Conservation (phyloP, 176 grass and related monocot genomes). For the Paspalum vaginatum region DNA sequence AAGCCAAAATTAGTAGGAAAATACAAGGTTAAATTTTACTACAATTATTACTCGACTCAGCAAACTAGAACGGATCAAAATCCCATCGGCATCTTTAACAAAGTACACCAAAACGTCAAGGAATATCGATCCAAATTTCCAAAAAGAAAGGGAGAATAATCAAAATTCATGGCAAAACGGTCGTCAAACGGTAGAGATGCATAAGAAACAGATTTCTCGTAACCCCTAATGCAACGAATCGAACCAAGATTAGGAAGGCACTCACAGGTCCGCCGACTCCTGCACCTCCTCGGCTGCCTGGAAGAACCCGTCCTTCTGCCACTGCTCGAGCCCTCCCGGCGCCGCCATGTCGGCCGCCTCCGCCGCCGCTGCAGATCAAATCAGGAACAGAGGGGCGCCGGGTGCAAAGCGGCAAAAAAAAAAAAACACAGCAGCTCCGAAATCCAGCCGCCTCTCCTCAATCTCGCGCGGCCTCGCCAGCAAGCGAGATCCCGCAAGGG, state of each 20-base stretch:
- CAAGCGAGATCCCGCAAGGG: slow-evolving; percentile 27
- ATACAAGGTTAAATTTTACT: neutral
- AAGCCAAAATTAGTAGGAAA: neutral
- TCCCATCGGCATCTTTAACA: neutral
- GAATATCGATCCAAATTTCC: slow-evolving; percentile 1
- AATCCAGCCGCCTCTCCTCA: neutral
- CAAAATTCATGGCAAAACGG: neutral
- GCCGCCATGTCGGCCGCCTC: slow-evolving; percentile 51
- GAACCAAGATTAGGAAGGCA: slow-evolving; percentile 21
- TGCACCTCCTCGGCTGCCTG: slow-evolving; percentile 87
- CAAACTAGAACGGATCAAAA: neutral
- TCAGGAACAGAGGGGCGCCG: neutral
- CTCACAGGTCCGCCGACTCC: slow-evolving; percentile 81
- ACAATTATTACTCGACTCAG: neutral
- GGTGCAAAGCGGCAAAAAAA: neutral
- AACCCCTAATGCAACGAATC: neutral
- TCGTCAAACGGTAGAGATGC: neutral
- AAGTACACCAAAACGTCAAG: neutral
- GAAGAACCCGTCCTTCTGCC: slow-evolving; percentile 91
- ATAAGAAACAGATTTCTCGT: slow-evolving; percentile 15
- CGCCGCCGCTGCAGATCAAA: slow-evolving; percentile 28
- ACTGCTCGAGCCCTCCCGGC: slow-evolving; percentile 70
- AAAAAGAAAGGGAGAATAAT: neutral
- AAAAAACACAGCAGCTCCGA: slow-evolving; percentile 14
- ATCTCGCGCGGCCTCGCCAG: neutral